Percentiles rank a stretch among this genome's conserved stretches.
phyloP scores from a whole-genome alignment of 2,329 filamentous ascomycete genomes.

The Triangularia setosa region DNA sequence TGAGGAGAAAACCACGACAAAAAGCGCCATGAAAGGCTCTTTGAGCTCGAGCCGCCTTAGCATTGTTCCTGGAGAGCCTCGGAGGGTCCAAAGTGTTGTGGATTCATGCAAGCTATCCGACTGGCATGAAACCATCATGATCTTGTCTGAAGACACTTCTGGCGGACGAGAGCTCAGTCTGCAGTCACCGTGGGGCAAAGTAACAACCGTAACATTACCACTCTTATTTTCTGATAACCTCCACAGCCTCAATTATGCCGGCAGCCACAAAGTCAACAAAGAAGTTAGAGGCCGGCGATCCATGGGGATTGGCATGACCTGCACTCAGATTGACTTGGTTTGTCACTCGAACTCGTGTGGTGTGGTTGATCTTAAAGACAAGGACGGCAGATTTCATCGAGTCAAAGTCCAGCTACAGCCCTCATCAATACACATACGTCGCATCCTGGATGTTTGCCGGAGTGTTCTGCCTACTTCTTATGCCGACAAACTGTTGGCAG shows the following conservation, averaged over 20 bases:
- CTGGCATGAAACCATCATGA: slow-evolving; percentile 58
- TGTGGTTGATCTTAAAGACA: slow-evolving; percentile 62
- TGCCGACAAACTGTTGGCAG: slow-evolving; percentile 59
- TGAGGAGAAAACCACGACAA: slow-evolving; percentile 31
- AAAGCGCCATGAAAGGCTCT: slow-evolving; percentile 23
- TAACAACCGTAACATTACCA: slow-evolving; percentile 64
- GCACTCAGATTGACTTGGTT: slow-evolving; percentile 50
- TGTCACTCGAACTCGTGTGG: slow-evolving; percentile 57
- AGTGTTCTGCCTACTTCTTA: slow-evolving; percentile 59
- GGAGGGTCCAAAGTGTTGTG: slow-evolving; percentile 62
- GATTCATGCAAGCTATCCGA: slow-evolving; percentile 71
- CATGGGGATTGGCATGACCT: slow-evolving; percentile 43
- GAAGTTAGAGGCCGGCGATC: slow-evolving; percentile 47
- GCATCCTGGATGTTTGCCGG: slow-evolving; percentile 57
- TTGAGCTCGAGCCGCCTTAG: slow-evolving; percentile 36
- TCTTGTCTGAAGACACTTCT: slow-evolving; percentile 61
- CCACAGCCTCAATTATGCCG: slow-evolving; percentile 54
- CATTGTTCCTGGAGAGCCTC: slow-evolving; percentile 47
- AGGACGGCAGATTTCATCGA: slow-evolving; percentile 59
- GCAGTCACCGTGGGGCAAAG: slow-evolving; percentile 70
- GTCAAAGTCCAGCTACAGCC: slow-evolving; percentile 66
- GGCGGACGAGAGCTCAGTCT: slow-evolving; percentile 65
- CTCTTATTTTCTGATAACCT: slow-evolving; percentile 56
- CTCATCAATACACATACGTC: slow-evolving; percentile 56
- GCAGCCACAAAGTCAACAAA: slow-evolving; percentile 45